Conservation (phyloP, 2,329 filamentous ascomycete genomes). For the Colletotrichum cuscutae region DNA sequence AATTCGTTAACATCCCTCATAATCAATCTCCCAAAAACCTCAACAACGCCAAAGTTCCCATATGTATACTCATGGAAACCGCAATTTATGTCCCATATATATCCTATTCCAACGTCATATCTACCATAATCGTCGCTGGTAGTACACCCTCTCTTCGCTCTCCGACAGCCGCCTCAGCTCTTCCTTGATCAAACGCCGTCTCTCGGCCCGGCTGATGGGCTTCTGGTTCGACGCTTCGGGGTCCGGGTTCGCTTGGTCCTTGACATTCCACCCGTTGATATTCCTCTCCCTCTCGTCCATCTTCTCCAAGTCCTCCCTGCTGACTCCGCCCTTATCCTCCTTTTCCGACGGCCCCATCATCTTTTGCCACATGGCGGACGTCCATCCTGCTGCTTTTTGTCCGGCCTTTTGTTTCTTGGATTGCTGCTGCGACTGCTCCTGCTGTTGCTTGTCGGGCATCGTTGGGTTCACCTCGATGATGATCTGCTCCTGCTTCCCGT, state of each 20-base stretch:
- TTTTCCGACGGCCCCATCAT: conserved; percentile 4
- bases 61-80: conserved; percentile 5
- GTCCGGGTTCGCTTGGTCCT: conserved; percentile 45
- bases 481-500: conserved; percentile 35
- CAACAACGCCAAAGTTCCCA: conserved; percentile 21
- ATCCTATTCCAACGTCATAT: background rate
- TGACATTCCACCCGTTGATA: conserved; percentile 37
- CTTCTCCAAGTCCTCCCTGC: conserved; percentile 39
- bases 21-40: background rate
- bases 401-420: conserved; percentile 32
- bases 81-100: background rate
- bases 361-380: conserved; percentile 28
- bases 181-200: conserved; percentile 67
- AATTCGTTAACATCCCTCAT: conserved; percentile 26
- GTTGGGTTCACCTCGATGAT: conserved; percentile 51
- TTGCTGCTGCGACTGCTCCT: conserved; percentile 13
- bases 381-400: conserved; percentile 29
- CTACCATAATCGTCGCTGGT: conserved; percentile 66
- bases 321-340: conserved; percentile 15
- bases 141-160: conserved; percentile 58
- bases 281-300: conserved; percentile 35
- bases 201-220: conserved; percentile 62
- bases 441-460: conserved; percentile 37
- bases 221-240: conserved; percentile 52
- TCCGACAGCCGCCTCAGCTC: conserved; percentile 62